Percentiles rank a stretch among this genome's conserved stretches.
These are phyloP conservation scores for Euclidium syriacum DNA, from an alignment of 345 rosid species.

Conservation along the genomic window DNA sequence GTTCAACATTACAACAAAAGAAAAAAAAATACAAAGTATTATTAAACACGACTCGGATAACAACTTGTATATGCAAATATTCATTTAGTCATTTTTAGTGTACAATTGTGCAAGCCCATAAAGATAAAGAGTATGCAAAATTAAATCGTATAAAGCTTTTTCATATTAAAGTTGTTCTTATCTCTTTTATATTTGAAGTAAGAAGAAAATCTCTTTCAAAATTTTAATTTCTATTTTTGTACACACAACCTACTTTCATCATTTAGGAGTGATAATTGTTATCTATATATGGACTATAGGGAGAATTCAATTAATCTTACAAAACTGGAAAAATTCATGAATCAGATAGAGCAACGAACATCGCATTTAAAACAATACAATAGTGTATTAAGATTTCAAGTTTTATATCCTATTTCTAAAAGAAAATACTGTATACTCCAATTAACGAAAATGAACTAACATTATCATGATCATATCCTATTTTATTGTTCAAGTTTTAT, in stretches of 20 bases:
- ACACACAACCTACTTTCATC: slow-evolving; percentile 11
- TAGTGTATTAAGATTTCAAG: background rate
- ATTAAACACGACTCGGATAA: background rate
- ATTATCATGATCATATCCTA: background rate
- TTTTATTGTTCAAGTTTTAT: too few species aligned
- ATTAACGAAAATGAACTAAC: background rate
- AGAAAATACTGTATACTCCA: background rate
- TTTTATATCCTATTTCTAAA: background rate
- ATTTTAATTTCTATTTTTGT: slow-evolving; percentile 18
- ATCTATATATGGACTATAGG: background rate
- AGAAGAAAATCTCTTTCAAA: slow-evolving; percentile 6
- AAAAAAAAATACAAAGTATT: background rate
- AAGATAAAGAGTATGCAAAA: slow-evolving; percentile 7
- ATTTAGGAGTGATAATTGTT: slow-evolving; percentile 19
- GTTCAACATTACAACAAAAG: background rate
- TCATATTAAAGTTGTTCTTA: slow-evolving; percentile 16
- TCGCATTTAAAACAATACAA: background rate
- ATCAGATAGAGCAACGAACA: background rate
- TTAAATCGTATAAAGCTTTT: background rate
- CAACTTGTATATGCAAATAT: background rate
- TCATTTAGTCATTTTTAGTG: too few species aligned
- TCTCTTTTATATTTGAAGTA: slow-evolving; percentile 17
- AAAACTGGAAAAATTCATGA: slow-evolving; percentile 13
- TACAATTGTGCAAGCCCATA: background rate
- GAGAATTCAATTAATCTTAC: slow-evolving; percentile 11